Base-by-base conservation (phyloP, 345 rosid species). In the Brassica nigra region DNA sequence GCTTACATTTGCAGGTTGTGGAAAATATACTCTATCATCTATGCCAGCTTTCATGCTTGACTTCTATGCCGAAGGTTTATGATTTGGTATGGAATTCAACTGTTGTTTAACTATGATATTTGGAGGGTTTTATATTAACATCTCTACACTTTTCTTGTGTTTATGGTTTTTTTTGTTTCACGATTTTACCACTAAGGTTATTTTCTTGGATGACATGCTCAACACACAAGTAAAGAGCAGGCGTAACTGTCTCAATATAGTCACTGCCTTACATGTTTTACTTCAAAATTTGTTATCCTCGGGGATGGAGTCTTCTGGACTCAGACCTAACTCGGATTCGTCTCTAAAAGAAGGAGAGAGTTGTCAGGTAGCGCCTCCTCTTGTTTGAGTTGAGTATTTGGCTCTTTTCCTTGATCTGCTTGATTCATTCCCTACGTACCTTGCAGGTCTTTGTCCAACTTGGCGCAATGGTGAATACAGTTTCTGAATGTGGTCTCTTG, bases 401-500 rank as follows among this genome's bases (percentile, higher is more conserved):
- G 58, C 63, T 75, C 7, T 42, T 39, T 37, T 63, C 34, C 47
- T n/a, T 76, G 68, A 55, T 80, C 30, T 74, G 44, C 68, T 70
- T 65, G 30, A 75, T 64, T 70, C 63, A 76, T 70, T 76, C 73
- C 69, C 66, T 49, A 69, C 29, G 34, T 62, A 52, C 75, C 29
- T 8, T 81, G 82, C 95, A 94, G 97, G 82, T 83, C 82, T 75
- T 90, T 78, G 68, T 47, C 44, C 83, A 65, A 73, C 89, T 95
- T 55, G 90, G 94, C 54, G 83, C 86, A 71, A 83, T 95, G 62
- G 83, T 92, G 75, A 83, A 67, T 78, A 87, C 86, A 87, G 84
- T 92, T 75, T 89, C 92, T 70, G 97, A 91, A 74, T 83, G 78
- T 80, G 92, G 86, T 72, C 89, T 90, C 80, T 89, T 91, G 84